Evolutionary conservation across 495 filamentous ascomycete genomes (phyloP), one percentile per base, ranked within the genome.

Genomic region (Hyaloscypha finlandica): DNA sequence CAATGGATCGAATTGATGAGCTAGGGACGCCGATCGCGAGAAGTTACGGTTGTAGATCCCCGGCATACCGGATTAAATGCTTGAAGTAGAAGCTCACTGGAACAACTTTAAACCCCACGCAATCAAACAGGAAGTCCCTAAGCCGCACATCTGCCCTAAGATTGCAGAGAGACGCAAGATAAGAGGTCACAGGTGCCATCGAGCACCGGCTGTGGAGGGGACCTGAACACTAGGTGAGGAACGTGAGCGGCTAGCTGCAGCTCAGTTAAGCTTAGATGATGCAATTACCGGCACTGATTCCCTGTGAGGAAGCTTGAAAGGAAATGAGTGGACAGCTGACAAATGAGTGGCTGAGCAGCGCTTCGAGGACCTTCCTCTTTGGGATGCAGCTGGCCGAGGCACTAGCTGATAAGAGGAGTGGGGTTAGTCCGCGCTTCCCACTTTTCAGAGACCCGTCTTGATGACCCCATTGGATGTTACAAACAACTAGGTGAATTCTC

Each of bases 101-200:
- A 56, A 56, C 53, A 56, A 31, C 29, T 16, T 56, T 25, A 31
- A 53, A 16, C 53, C 29, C 53, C 29, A 56, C 29, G 29, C 8
- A 29, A 56, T 56, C 19, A 56, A 56, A 56, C n/a, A 56, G 53
- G 53, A 56, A 56, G 53, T 56, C 16, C 22, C 25, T 29, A 56
- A 56, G 53, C 53, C 29, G 0, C 53, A 8, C 9, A 11, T 56
- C 9, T 29, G 22, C 9, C 19, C 53, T 25, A 29, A 8, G 20
- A 8, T 30, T 6, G 29, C 22, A 3, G 53, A 29, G 51, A 30
- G 22, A 29, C 29, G 20, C 53, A 56, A 56, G 53, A 56, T 56
- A 56, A 56, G 53, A 31, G 53, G 53, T 31, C 53, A 56, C 53
- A 56, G 19, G 53, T 56, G 53, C 53, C 22, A 12, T 31, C 16